Evolutionary conservation across 2,329 filamentous ascomycete species (phyloP).

Genomic region (Teratosphaeria viscida): DNA sequence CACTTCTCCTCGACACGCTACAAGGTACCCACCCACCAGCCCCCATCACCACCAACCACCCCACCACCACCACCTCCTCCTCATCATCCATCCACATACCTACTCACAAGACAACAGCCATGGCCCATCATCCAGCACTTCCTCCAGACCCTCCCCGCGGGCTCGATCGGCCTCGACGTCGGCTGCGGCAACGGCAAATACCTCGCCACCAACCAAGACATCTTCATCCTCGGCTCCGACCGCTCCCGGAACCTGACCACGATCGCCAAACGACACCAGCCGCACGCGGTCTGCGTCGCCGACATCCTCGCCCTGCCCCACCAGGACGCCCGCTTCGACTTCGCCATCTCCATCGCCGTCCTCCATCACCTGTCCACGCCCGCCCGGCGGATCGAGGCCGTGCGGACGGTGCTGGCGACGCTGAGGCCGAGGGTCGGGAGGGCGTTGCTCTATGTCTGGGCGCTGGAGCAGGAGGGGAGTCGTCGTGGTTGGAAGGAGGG

Average conservation of each 20-base stretch:
- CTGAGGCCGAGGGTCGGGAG: slow-evolving; percentile 48
- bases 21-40: slow-evolving; percentile 38
- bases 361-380: slow-evolving; percentile 83
- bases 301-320: slow-evolving; percentile 81
- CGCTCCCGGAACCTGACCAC: slow-evolving; percentile 54
- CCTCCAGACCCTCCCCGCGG: slow-evolving; percentile 53
- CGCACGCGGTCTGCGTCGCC: slow-evolving; percentile 59
- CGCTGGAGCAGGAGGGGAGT: slow-evolving; percentile 79
- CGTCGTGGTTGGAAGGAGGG: slow-evolving; percentile 80
- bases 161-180: slow-evolving; percentile 76
- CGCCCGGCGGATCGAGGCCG: slow-evolving; percentile 59
- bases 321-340: slow-evolving; percentile 57
- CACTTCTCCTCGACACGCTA: slow-evolving; percentile 74
- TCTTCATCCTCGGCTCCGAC: slow-evolving; percentile 80
- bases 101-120: slow-evolving; percentile 41
- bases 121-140: slow-evolving; percentile 88
- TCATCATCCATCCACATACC: not conserved
- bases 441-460: slow-evolving; percentile 86
- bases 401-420: slow-evolving; percentile 59
- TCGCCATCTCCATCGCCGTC: slow-evolving; percentile 88
- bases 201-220: slow-evolving; percentile 61
- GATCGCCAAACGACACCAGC: slow-evolving; percentile 48
- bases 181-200: slow-evolving; percentile 98
- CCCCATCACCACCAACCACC: slow-evolving; percentile 6
- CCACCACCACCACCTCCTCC: slow-evolving; percentile 6